Base-by-base conservation (phyloP, 2,329 filamentous ascomycete species). In the Kalaharituber pfeilii region DNA sequence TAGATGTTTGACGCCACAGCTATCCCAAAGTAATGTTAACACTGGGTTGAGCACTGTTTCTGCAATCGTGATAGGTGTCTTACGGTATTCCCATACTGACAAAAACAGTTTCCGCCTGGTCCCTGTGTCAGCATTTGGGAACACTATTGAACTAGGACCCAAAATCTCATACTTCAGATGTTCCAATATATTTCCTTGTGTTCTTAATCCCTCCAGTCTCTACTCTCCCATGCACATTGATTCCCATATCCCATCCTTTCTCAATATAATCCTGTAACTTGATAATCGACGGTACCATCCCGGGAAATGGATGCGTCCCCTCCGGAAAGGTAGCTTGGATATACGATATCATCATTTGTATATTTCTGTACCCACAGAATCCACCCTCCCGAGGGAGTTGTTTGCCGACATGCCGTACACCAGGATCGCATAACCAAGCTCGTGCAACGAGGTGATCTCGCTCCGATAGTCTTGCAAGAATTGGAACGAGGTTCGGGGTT, bases 351-450 rank as follows among this genome's bases (percentile, higher is more conserved):
- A 95, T 69, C 80, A 93, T 93, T 66, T 96, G 91, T 28, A 94
- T 93, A 65, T 94, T 96, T 39, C 89, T 78, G 66, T 95, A 96
- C 2, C 89, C 89, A 66, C 89, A 96, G 66, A 96, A 96, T 5
- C 86, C 84, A 22, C 87, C 87, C 78, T 79, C 79, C 70, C 94
- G 88, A 57, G 72, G 75, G n/a, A 75, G 76, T 52, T 93, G 73
- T 64, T 94, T 94, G 51, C 84, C 85, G 25, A 96, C 75, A 64
- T 95, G 88, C 50, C 80, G 74, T 0, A 86, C 82, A 49, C 74
- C 73, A 1, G 82, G 76, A 63, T 87, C 80, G 66, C 88, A 95
- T 29, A 94, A 72, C 63, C 87, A 94, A 5, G 85, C 84, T 59
- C 78, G 78, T 52, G 77, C 72, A 1, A 86, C 83, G 3, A 71